phyloP scores from a whole-genome alignment of 192 early-diverging fungal species.

The Coemansia sp. region DNA sequence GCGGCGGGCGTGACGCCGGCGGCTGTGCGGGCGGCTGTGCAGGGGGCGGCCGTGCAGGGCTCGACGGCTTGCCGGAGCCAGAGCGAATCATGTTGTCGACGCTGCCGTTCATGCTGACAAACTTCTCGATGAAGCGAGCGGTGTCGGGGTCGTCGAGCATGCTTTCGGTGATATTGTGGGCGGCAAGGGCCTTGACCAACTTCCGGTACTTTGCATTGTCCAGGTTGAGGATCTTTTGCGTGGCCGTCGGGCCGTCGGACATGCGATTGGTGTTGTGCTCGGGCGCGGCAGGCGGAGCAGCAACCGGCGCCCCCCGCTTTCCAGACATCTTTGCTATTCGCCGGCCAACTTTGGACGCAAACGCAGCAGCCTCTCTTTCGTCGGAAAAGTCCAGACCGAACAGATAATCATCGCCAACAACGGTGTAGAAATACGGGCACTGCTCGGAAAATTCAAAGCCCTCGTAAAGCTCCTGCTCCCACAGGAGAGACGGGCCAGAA shows the following conservation, averaged over 20 bases:
- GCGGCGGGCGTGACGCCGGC: constrained; percentile 12
- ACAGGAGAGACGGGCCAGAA: constrained; percentile 57
- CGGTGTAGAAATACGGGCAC: constrained; percentile 65
- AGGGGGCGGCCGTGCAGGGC: constrained; percentile 15
- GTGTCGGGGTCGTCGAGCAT: constrained; percentile 63
- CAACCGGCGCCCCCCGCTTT: constrained; percentile 16
- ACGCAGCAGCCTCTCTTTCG: constrained; percentile 59
- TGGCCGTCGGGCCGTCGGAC: constrained; percentile 52
- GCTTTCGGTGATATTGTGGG: constrained; percentile 60
- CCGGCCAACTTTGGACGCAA: constrained; percentile 59
- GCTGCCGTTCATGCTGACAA: constrained; percentile 64
- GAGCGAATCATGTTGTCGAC: constrained; percentile 51
- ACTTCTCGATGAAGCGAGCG: constrained; percentile 64
- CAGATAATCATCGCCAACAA: constrained; percentile 62
- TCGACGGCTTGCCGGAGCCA: constrained; percentile 9
- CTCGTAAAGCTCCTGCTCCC: constrained; percentile 79
- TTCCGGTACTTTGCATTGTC: constrained; percentile 65
- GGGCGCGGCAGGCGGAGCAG: constrained; percentile 3
- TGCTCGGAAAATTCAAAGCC: constrained; percentile 65
- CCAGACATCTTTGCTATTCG: constrained; percentile 14
- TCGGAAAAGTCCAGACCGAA: constrained; percentile 72
- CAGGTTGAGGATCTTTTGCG: constrained; percentile 62
- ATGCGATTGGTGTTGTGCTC: constrained; percentile 1
- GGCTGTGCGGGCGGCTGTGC: constrained; percentile 38
- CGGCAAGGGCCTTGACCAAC: constrained; percentile 64